A percentile compares a stretch with the other conserved stretches of the same genome.
Conservation (phyloP, 164 flowering plant species). For the Vitis cinerea region DNA sequence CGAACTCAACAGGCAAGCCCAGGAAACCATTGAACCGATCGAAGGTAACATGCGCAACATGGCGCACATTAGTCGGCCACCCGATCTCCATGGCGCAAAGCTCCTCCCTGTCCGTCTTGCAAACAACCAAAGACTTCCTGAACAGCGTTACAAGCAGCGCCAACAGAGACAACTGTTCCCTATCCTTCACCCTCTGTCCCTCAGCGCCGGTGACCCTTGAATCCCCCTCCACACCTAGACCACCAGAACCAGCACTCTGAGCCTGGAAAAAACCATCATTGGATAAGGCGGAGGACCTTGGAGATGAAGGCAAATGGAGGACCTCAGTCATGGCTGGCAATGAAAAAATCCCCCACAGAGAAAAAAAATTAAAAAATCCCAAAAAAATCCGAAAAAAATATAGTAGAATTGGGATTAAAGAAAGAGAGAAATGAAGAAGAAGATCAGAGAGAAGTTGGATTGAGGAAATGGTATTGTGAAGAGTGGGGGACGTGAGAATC, state of each 20-base stretch:
- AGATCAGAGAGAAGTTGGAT: slow-evolving; percentile 26
- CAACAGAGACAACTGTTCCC: slow-evolving; percentile 59
- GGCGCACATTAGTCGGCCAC: slow-evolving; percentile 82
- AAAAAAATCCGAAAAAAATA: background rate
- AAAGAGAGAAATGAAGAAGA: background rate
- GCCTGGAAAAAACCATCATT: slow-evolving; percentile 13
- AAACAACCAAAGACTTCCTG: slow-evolving; percentile 69
- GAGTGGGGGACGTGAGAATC: slow-evolving; percentile 40
- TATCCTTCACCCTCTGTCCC: slow-evolving; percentile 6
- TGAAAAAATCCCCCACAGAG: slow-evolving; percentile 2
- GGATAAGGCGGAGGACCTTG: slow-evolving; percentile 17
- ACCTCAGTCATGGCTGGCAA: slow-evolving; percentile 51
- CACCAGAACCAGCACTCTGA: background rate
- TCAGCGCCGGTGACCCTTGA: slow-evolving; percentile 5
- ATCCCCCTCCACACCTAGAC: background rate
- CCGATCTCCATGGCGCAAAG: slow-evolving; percentile 83
- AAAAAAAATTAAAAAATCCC: background rate
- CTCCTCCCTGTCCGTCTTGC: slow-evolving; percentile 46
- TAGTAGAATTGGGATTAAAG: background rate
- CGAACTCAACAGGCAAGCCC: slow-evolving; percentile 92
- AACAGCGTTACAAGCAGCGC: slow-evolving; percentile 64
- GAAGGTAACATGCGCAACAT: slow-evolving; percentile 94
- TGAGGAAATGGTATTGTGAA: slow-evolving; percentile 27
- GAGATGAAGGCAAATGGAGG: slow-evolving; percentile 44
- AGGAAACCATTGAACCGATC: slow-evolving; percentile 91